A percentile compares a stretch with the other conserved stretches of the same genome.
Conservation (phyloP, 2,329 filamentous ascomycete species). For the Ophiostoma sp. region DNA sequence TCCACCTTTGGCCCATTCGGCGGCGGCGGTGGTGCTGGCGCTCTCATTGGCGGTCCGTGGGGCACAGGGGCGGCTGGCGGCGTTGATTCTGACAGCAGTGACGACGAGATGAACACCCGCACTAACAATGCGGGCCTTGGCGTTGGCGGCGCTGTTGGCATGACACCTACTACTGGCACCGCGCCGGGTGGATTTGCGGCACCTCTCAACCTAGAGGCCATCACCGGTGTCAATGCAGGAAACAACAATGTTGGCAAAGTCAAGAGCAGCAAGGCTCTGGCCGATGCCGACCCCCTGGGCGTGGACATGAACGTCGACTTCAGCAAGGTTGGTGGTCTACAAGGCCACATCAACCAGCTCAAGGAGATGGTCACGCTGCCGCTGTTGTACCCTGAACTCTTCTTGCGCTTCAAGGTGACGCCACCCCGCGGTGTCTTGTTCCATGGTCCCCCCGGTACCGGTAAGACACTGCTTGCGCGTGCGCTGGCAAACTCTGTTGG, state of each 20-base stretch:
- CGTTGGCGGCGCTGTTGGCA: constrained; percentile 55
- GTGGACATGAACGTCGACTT: constrained; percentile 92
- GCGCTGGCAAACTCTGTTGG: constrained; percentile 89
- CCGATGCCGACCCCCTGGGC: constrained; percentile 89
- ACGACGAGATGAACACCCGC: constrained; percentile 64
- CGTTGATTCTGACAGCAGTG: constrained; percentile 91
- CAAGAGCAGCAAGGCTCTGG: constrained; percentile 85
- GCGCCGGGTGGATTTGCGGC: constrained; percentile 28
- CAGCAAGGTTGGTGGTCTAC: constrained; percentile 84
- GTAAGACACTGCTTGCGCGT: constrained; percentile 93
- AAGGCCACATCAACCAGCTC: constrained; percentile 90
- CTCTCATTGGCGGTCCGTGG: constrained; percentile 69
- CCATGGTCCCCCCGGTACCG: constrained; percentile 93
- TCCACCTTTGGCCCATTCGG: constrained; percentile 92
- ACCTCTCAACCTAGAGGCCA: constrained; percentile 38
- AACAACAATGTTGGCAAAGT: constrained; percentile 85
- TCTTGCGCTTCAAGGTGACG: constrained; percentile 83
- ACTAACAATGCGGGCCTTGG: constrained; percentile 42
- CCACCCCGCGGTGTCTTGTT: constrained; percentile 93
- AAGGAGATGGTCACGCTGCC: constrained; percentile 99
- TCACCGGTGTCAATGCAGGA: constrained; percentile 39
- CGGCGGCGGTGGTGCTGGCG: constrained; percentile 67
- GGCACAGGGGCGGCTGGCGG: constrained; percentile 69
- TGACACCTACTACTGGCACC: constrained; percentile 51
- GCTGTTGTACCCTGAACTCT: constrained; percentile 89